phyloP scores from a whole-genome alignment of 2,329 filamentous ascomycete genomes.

The Monascus ruber region DNA sequence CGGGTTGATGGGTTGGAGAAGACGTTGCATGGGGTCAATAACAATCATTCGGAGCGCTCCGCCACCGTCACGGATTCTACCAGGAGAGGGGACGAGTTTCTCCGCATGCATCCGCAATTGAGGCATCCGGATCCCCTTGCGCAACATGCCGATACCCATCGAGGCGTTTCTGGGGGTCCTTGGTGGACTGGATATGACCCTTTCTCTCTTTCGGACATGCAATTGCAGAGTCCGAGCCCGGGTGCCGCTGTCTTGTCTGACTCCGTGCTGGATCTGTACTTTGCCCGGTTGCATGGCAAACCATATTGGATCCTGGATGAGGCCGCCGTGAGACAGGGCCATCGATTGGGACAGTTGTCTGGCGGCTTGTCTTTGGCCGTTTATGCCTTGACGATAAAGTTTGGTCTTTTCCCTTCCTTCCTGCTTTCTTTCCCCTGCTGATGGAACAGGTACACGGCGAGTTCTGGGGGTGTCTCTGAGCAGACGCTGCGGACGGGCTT shows the following conservation, averaged over 20 bases:
- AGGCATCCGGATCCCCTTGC: too few relatives aligned
- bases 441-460: conserved; percentile 48
- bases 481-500: conserved; percentile 58
- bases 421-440: conserved; percentile 6
- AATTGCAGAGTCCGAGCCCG: conserved; percentile 28
- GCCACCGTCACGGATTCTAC: not conserved
- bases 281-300: conserved; percentile 66
- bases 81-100: too few relatives aligned
- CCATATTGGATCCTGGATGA: conserved; percentile 76
- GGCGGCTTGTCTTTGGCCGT: conserved; percentile 42
- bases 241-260: conserved; percentile 42
- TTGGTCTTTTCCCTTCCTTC: conserved; percentile 8
- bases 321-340: conserved; percentile 56
- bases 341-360: conserved; percentile 57
- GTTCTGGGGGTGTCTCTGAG: conserved; percentile 55
- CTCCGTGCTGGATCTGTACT: conserved; percentile 64
- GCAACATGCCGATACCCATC: too few relatives aligned
- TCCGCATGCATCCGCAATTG: too few relatives aligned
- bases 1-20: conserved; percentile 77
- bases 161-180: too few relatives aligned
- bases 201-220: conserved; percentile 9
- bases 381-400: conserved; percentile 51
- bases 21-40: conserved; percentile 59
- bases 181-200: conserved; percentile 1
- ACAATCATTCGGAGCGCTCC: conserved; percentile 13